Base-by-base conservation (phyloP, 257 asterid species). In the Solanum dulcamara region DNA sequence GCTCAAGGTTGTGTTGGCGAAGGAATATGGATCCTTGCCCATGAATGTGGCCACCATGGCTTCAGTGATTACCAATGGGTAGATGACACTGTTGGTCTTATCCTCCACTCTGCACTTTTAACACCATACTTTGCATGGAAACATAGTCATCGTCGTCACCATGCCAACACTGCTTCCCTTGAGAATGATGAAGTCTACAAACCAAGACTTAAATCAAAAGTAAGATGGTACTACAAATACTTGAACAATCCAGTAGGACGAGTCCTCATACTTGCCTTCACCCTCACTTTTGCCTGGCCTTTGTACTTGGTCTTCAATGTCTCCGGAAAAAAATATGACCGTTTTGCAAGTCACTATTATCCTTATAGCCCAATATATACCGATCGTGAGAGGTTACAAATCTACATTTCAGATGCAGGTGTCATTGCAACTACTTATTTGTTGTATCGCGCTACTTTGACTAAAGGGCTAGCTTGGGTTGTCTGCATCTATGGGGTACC, bases 11-110 rank as follows among this genome's bases (percentile, higher is more conserved):
- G 84, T 85, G 80, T 85, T 20, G 33, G 48, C 15, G 64, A 42
- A 5, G 87, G 84, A 4, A 80, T 85, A 74, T 85, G 87, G 87
- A 30, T 84, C n/a, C 59, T 84, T 0, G 86, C 46, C 15, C 86
- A 72, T 72, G 81, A 72, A 2, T 72, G 81, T 22, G 81, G 81
- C 1, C 81, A 72, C 9, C 81, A 72, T 38, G 83, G 83, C 74
- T 84, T 84, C 24, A 85, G 84, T 50, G 84, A 85, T 59, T 85
- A 85, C 24, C 87, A 85, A 77, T 85, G 87, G 84, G 77, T 85
- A 75, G 87, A 85, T 20, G 80, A 85, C 75, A 48, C 24, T 30
- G 66, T 85, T 30, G 87, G 87, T n/a, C 33, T 77, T 26, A 50
- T 77, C 53, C 80, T 85, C 0, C 87, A 85, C 40, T 85, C 87